phyloP scores from a whole-genome alignment of 768 basidiomycete species.

The Plicaturopsis crispa region DNA sequence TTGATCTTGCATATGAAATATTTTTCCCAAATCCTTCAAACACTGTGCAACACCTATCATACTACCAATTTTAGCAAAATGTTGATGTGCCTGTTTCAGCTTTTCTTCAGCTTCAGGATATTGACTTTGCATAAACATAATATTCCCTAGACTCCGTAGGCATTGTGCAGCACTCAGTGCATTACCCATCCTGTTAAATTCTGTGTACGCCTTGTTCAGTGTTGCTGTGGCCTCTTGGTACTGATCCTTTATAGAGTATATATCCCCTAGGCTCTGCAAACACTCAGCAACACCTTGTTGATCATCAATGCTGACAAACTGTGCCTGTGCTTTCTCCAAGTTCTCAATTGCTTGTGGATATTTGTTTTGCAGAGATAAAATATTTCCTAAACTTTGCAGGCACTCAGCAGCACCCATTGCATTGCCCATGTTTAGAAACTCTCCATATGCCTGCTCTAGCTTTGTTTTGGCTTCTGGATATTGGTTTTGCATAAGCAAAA shows the following conservation, averaged over 20 bases:
- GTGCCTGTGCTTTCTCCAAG: background rate
- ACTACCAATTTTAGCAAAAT: background rate
- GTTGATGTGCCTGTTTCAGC: background rate
- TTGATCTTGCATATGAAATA: background rate
- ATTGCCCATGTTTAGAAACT: slow-evolving; percentile 1
- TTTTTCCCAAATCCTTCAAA: background rate
- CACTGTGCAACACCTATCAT: background rate
- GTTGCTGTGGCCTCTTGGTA: background rate
- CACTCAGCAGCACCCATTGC: slow-evolving; percentile 3
- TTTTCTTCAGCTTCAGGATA: slow-evolving; percentile 1
- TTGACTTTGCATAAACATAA: background rate
- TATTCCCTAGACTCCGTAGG: slow-evolving; percentile 1
- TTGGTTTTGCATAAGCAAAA: background rate
- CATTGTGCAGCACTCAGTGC: slow-evolving; percentile 3
- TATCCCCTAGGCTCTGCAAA: slow-evolving; percentile 4
- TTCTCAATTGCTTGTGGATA: slow-evolving; percentile 1
- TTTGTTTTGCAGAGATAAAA: background rate
- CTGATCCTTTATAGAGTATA: background rate
- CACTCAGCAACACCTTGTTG: slow-evolving; percentile 4
- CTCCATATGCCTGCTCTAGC: background rate
- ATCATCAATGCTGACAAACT: slow-evolving; percentile 2
- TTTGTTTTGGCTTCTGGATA: background rate
- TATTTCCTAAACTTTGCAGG: slow-evolving; percentile 3
- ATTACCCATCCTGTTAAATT: background rate
- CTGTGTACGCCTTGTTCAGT: background rate